Base-by-base conservation (phyloP, 148 eudicot genomes). In the Fagopyrum homotropicum region DNA sequence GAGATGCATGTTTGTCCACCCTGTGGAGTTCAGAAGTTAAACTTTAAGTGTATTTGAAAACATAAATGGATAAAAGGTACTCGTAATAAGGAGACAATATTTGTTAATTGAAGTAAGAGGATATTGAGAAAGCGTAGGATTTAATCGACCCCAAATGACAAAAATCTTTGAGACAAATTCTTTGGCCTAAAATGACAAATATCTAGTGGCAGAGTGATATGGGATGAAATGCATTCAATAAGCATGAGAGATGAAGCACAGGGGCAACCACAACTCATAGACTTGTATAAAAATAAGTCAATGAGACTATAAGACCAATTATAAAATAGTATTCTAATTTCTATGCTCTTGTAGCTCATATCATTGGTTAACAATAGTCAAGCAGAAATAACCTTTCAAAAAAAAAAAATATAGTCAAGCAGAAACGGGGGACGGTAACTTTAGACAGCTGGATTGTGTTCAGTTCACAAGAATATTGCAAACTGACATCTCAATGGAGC, bases 371-470 rank as follows among this genome's bases (percentile, higher is more conserved):
- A 64, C 45, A 64, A 2, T 64, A 14, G 70, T 43, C 17, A 64
- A 35, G 8, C 70, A 15, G 46, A 64, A 12, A 63, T 22, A 22
- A 22, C 26, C 26, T 22, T 22, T 22, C 26, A 22, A 22, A 22
- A 22, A 22, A 22, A 22, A 22, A 22, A 22, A 22, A 22, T 22
- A 2, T 64, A 14, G 70, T 43, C 17, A 64, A 35, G 8, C 70
- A 15, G 46, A 64, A 12, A 63, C 43, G 4, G 12, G 7, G 12
- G 15, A 19, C 66, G 17, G 26, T 22, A 17, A 64, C 30, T 11
- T 64, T 64, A 35, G 46, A 35, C 70, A 40, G 46, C 70, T 64
- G 19, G 46, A 35, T 60, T 60, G 40, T 60, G 40, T 60, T 60
- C 68, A 60, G 43, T 22, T 3, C 68, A 60, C 68, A 29, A 60